Base-by-base conservation (phyloP, 169 alveolate genomes). In the Ichthyophthirius multifiliis region DNA sequence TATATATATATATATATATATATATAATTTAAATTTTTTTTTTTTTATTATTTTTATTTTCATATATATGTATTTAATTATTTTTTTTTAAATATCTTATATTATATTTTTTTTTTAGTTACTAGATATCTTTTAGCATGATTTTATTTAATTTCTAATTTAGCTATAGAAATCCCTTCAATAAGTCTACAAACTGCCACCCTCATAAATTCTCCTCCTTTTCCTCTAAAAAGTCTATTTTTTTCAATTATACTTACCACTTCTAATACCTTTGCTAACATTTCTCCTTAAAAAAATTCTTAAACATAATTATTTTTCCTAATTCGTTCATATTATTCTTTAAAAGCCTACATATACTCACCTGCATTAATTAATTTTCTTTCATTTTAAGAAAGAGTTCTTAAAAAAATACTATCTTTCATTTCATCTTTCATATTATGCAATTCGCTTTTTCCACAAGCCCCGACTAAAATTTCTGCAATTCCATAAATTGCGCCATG, bases 161-260 rank as follows among this genome's bases (percentile, higher is more conserved):
- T 76, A 13, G 93, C 86, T 30, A 75, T 65, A 18, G 94, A 64
- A n/a, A 86, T 55, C 34, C 90, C 88, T 65, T 82, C 83, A 75
- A 90, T 86, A 46, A 81, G 87, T 64, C 92, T 89, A 48, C 93
- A 85, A 4, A 93, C 95, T 2, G 92, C 92, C 37, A 84, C 82
- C 77, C 97, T 87, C 91, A 93, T 91, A 37, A 91, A 79, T 73
- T 93, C 95, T 73, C 97, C 95, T 31, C 97, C 96, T 81, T 90
- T 90, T 20, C 97, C 97, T 92, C 94, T 88, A 62, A 84, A 90
- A 32, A 93, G 91, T 82, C 87, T 85, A 18, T 74, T 46, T 35
- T 91, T 83, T 41, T 94, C 95, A 5, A 94, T 86, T 45, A 74
- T 43, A 15, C 76, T 67, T 30, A 90, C 87, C 32, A 94, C 83